phyloP scores from a whole-genome alignment of 495 filamentous ascomycete species.

The Aspergillus kassunensis region DNA sequence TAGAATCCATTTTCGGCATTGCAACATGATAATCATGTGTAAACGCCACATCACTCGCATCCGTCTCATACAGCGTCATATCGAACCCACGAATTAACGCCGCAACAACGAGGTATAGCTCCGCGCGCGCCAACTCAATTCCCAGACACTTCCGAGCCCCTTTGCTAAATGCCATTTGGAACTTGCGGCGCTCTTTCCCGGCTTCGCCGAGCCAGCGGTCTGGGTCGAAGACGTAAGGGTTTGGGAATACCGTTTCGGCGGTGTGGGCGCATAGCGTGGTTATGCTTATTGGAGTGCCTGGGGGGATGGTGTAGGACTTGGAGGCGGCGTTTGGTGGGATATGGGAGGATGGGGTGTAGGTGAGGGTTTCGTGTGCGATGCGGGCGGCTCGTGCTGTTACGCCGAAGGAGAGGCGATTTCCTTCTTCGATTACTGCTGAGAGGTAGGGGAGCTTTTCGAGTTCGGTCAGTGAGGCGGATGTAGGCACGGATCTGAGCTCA shows the following conservation, averaged over 20 bases:
- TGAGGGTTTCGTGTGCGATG: conserved; percentile 27
- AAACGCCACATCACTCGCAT: conserved; percentile 25
- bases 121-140: conserved; percentile 24
- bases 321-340: not conserved
- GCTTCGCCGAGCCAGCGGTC: conserved; percentile 14
- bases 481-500: conserved; percentile 29
- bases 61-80: conserved; percentile 26
- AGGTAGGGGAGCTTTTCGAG: conserved; percentile 48
- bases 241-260: conserved; percentile 21
- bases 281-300: conserved; percentile 25
- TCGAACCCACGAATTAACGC: conserved; percentile 22
- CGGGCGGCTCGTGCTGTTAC: conserved; percentile 23
- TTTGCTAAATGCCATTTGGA: conserved; percentile 22
- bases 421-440: conserved; percentile 40
- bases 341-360: conserved; percentile 20
- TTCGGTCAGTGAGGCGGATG: conserved; percentile 20
- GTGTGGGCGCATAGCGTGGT: conserved; percentile 23
- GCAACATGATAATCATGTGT: conserved; percentile 34
- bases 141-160: conserved; percentile 26
- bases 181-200: conserved; percentile 16
- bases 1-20: conserved; percentile 25
- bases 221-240: conserved; percentile 21
- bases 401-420: conserved; percentile 39
- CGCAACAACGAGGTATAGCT: conserved; percentile 22
- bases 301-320: conserved; percentile 22